Evolutionary conservation across 1,139 yeast species (phyloP).

Genomic region (Hansenula lynferdii): DNA sequence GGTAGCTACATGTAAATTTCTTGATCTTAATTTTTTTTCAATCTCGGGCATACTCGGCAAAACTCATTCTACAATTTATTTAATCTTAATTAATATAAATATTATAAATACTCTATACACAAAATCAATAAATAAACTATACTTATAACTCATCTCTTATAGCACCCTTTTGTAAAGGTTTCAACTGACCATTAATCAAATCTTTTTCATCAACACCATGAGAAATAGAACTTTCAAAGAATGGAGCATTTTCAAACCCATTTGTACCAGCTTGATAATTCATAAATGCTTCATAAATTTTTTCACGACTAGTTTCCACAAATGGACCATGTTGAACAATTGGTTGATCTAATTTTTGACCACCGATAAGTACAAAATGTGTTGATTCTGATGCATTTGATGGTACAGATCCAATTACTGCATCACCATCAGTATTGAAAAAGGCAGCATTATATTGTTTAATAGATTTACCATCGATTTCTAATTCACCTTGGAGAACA

Average conservation of each 20-base stretch:
- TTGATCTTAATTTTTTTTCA: too few relatives aligned
- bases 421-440: conserved; percentile 63
- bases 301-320: conserved; percentile 62
- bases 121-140: too few relatives aligned
- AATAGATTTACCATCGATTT: conserved; percentile 41
- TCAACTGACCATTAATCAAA: conserved; percentile 3
- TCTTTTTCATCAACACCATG: conserved; percentile 42
- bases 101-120: too few relatives aligned
- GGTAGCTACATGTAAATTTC: too few relatives aligned
- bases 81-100: too few relatives aligned
- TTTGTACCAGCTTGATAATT: conserved; percentile 66
- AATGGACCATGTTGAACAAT: conserved; percentile 90
- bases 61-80: too few relatives aligned
- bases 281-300: conserved; percentile 60
- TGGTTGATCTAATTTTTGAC: conserved; percentile 70
- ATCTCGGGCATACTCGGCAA: too few relatives aligned
- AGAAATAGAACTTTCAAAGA: conserved; percentile 68
- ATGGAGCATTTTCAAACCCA: conserved; percentile 68
- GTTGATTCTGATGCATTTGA: conserved; percentile 28
- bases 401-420: conserved; percentile 46
- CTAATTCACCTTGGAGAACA: conserved; percentile 58
- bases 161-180: conserved; percentile 2
- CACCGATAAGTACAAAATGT: conserved; percentile 67
- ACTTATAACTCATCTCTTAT: conserved; percentile 18
- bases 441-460: conserved; percentile 52